Evolutionary conservation across 352 stramenopile genomes (phyloP).

Genomic region (Pythium utonaiense): DNA sequence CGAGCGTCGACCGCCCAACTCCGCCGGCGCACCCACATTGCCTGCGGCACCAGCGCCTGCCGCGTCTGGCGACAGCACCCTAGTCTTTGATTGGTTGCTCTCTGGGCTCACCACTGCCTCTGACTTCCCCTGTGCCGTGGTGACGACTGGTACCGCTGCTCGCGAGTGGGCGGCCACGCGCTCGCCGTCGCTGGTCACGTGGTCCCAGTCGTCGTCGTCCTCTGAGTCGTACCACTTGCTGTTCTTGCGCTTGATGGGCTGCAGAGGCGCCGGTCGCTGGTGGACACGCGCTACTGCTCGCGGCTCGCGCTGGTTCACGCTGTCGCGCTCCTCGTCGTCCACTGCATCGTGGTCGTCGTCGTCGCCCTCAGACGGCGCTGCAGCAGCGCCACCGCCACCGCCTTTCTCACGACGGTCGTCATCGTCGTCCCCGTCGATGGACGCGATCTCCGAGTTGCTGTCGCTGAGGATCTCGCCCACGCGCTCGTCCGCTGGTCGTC

Average conservation of each 20-base stretch:
- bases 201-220: constrained; percentile 20
- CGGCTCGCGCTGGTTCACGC: constrained; percentile 10
- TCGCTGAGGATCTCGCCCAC: constrained; percentile 62
- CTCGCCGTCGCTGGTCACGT: constrained; percentile 13
- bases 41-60: background rate
- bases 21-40: background rate
- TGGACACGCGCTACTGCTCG: constrained; percentile 1
- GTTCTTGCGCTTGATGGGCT: constrained; percentile 19
- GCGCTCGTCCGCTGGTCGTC: constrained; percentile 25
- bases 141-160: background rate
- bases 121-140: background rate
- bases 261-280: constrained; percentile 1
- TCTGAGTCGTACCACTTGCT: constrained; percentile 27
- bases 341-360: too few relatives aligned
- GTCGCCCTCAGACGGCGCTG: too few relatives aligned
- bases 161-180: background rate
- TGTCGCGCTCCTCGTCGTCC: constrained; percentile 1
- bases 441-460: constrained; percentile 49
- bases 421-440: constrained; percentile 22
- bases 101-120: background rate
- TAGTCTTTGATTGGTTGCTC: background rate
- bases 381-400: background rate
- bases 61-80: constrained; percentile 5
- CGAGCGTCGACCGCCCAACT: constrained; percentile 33
- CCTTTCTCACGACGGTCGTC: background rate